Percentiles rank a stretch among this genome's conserved stretches.
Conservation (phyloP, 345 rosid species). For the Pelargonium nanum region DNA sequence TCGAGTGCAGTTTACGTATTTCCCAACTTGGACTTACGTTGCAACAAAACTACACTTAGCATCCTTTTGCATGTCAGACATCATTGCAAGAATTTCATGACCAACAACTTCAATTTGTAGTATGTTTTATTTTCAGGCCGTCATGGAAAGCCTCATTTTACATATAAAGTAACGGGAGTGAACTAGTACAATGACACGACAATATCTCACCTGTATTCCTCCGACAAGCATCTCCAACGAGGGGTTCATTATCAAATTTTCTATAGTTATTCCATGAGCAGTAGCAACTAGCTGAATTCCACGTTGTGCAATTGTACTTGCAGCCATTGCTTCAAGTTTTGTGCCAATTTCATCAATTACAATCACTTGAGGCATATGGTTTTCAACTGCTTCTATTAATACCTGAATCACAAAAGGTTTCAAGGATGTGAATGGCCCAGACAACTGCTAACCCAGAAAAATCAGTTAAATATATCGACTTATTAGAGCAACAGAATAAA, state of each 20-base stretch:
- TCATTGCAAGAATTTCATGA: no score
- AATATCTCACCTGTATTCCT: conserved; percentile 63
- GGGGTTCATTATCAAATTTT: conserved; percentile 85
- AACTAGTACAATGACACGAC: not conserved
- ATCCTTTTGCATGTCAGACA: no score
- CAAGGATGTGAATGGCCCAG: not conserved
- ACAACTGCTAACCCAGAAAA: not conserved
- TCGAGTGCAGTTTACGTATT: no score
- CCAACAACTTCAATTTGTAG: no score
- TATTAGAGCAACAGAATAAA: no score
- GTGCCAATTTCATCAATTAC: conserved; percentile 95
- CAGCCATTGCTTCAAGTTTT: conserved; percentile 92
- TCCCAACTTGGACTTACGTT: no score
- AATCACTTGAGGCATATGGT: conserved; percentile 93
- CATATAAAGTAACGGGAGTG: not conserved
- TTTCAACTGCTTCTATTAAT: conserved; percentile 82
- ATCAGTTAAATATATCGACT: not conserved
- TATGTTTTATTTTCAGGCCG: no score
- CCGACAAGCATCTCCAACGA: conserved; percentile 85
- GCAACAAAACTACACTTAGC: no score
- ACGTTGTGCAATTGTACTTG: conserved; percentile 89
- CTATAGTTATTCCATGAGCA: conserved; percentile 78
- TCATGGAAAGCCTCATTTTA: no score
- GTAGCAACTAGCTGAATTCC: conserved; percentile 94
- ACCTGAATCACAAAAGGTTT: conserved; percentile 31